Evolutionary conservation across 306 rosid genomes (phyloP).

Genomic region (Carpinus viminea): DNA sequence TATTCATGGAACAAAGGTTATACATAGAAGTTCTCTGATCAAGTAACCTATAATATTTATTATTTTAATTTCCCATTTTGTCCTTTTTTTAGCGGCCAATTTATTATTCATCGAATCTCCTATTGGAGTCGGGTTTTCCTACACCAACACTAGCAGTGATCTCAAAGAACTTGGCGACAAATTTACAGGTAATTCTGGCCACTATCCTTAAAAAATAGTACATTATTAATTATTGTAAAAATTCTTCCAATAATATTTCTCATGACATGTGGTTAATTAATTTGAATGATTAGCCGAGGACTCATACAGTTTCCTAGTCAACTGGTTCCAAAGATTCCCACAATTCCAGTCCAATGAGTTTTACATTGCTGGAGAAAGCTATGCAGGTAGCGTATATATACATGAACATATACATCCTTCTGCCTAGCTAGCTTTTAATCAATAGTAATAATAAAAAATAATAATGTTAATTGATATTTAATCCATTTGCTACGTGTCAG

Average conservation of each 20-base stretch:
- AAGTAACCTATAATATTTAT: too few relatives aligned
- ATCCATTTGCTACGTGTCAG: slow-evolving; percentile 33
- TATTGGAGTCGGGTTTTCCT: slow-evolving; percentile 86
- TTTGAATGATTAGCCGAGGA: slow-evolving; percentile 55
- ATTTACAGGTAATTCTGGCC: slow-evolving; percentile 49
- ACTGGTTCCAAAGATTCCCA: slow-evolving; percentile 79
- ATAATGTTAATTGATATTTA: not conserved
- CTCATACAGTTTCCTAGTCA: slow-evolving; percentile 60
- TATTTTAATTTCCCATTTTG: not conserved
- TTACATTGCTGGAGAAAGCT: slow-evolving; percentile 90
- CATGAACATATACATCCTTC: too few relatives aligned
- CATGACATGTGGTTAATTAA: not conserved
- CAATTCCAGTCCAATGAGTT: slow-evolving; percentile 74
- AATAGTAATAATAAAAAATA: too few relatives aligned
- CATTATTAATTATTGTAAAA: not conserved
- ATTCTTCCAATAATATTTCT: not conserved
- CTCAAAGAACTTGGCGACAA: slow-evolving; percentile 59
- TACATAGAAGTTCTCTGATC: not conserved
- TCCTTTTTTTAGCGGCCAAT: slow-evolving; percentile 56
- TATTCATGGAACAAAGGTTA: slow-evolving; percentile 77
- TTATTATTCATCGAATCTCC: slow-evolving; percentile 82
- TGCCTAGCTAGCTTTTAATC: not conserved
- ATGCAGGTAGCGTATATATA: slow-evolving; percentile 53
- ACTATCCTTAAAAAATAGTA: not conserved
- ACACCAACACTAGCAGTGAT: slow-evolving; percentile 67